Evolutionary conservation across 2,329 filamentous ascomycete species (phyloP), one percentile per base, ranked within the genome.

Genomic region (Colletotrichum abscissum): DNA sequence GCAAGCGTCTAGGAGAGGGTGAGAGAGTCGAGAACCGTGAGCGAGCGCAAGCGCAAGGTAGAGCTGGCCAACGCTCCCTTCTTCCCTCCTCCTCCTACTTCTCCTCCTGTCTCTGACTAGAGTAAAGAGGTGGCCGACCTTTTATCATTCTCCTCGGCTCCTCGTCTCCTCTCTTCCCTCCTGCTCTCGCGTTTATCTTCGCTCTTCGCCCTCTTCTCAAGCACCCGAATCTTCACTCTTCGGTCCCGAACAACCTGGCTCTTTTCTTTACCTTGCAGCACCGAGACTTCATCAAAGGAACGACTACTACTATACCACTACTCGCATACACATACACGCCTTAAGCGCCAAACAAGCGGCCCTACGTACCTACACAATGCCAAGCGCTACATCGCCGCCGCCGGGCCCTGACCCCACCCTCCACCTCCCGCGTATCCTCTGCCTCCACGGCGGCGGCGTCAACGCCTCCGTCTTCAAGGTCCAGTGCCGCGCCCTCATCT

Each of bases 391-490:
- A 14, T 19, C 60, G 28, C 9, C 49, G 16, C 59, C 59, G 24
- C 30, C 60, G 60, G 70, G 46, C 19, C 30, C 60, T 33, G 73
- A 76, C 63, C 62, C 70, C 5, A 72, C 73, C 28, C 75, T 73
- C 19, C 66, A 76, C 72, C 84, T 87, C 33, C 93, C 93, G 3
- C 91, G 93, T 72, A 90, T 95, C 76, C 91, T 95, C 76, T 95
- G 93, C 82, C 90, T 95, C n/a, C 93, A 95, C 81, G 93, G 93
- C 79, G 93, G 93, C 77, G 93, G 93, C 74, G 91, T 92, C 75
- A 95, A 93, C 78, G 91, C 88, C n/a, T 79, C 86, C 54, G 90
- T 95, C 80, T 95, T 95, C 84, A 84, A 87, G 74, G 81, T 88
- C 12, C 93, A 95, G 83, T 90, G 91, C 76, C 92, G 93, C 74